Evolutionary conservation across 139 green algal species (phyloP).

Genomic region (Chlamydomonas sphaeroides): DNA sequence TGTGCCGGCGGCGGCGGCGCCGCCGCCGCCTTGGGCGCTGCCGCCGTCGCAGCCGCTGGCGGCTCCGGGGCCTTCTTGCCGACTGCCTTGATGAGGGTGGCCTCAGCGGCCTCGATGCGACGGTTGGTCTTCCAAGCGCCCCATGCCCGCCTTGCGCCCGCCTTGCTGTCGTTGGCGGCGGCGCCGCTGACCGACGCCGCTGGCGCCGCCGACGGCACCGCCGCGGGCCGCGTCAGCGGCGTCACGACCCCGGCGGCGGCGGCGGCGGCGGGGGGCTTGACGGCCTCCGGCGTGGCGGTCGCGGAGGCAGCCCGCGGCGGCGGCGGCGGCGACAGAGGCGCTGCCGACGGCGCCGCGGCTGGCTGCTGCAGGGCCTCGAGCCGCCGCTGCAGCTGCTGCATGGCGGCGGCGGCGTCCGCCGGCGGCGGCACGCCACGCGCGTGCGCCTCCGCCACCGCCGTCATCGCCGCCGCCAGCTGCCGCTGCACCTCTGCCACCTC

Average conservation of each 20-base stretch:
- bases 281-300: background rate
- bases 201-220: background rate
- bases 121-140: slow-evolving; percentile 37
- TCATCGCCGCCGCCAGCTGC: slow-evolving; percentile 17
- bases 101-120: slow-evolving; percentile 1
- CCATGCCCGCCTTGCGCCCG: background rate
- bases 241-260: background rate
- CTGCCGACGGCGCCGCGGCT: background rate
- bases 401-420: background rate
- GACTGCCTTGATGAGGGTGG: slow-evolving; percentile 10
- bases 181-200: background rate
- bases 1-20: background rate
- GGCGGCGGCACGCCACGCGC: slow-evolving; percentile 17
- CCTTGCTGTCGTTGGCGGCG: background rate
- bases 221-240: background rate
- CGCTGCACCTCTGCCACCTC: slow-evolving; percentile 34
- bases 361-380: background rate
- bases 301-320: background rate
- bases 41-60: no score
- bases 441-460: slow-evolving; percentile 14
- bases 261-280: background rate
- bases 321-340: background rate
- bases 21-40: no score
- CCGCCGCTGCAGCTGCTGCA: slow-evolving; percentile 24
- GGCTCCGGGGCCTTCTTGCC: background rate